Percentiles rank a stretch among this genome's conserved stretches.
phyloP scores from a whole-genome alignment of 2,329 filamentous ascomycete genomes.

The Alternaria alternata region DNA sequence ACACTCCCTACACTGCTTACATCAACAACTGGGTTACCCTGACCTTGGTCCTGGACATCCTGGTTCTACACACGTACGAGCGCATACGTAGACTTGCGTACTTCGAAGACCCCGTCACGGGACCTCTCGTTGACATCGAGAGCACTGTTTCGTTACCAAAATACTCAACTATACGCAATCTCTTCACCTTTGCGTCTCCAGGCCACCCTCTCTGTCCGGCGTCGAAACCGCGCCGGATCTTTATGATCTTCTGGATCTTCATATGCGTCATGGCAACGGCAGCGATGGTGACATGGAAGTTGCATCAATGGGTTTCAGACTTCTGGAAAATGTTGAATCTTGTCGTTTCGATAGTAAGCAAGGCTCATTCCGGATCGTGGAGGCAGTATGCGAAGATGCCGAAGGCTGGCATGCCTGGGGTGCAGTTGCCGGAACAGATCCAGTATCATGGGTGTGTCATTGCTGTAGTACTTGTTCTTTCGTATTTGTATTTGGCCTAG shows the following conservation, averaged over 20 bases:
- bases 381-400: neutral
- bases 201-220: neutral
- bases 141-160: neutral
- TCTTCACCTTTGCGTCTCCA: neutral
- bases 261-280: neutral
- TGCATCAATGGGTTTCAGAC: neutral
- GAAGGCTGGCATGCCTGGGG: neutral
- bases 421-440: neutral
- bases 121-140: neutral
- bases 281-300: neutral
- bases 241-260: neutral
- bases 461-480: neutral
- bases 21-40: conserved; percentile 4
- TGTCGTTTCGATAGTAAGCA: neutral
- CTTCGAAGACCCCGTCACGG: neutral
- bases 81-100: conserved; percentile 5
- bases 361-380: neutral
- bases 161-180: neutral
- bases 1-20: conserved; percentile 3
- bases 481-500: neutral
- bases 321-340: neutral
- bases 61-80: neutral
- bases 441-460: neutral
- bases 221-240: neutral
- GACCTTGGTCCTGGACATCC: neutral